Conservation (phyloP, 148 eudicot genomes). For the Silene conica region DNA sequence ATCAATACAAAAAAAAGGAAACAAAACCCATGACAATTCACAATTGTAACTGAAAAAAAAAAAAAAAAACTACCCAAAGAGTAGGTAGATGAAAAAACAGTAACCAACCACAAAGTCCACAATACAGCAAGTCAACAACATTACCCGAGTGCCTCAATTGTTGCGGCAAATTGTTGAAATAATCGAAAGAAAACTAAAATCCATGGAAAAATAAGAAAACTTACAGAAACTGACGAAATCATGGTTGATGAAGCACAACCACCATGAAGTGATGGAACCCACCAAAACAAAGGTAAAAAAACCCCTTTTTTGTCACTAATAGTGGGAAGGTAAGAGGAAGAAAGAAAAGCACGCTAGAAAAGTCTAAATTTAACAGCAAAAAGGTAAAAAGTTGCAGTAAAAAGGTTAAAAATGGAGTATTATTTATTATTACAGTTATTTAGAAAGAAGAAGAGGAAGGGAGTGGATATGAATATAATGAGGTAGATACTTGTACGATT, state of each 20-base stretch:
- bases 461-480: too few species aligned
- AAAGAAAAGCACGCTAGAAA: constrained; percentile 10
- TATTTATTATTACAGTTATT: not conserved
- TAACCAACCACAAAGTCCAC: too few species aligned
- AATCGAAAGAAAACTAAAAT: too few species aligned
- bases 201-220: not conserved
- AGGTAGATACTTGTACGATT: not conserved
- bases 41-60: not conserved
- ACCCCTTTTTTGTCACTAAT: not conserved
- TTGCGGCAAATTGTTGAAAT: too few species aligned
- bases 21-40: too few species aligned
- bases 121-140: too few species aligned
- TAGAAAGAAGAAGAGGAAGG: not conserved
- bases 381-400: constrained; percentile 4
- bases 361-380: constrained; percentile 9
- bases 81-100: not conserved
- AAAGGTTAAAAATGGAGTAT: not conserved
- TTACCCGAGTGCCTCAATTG: too few species aligned
- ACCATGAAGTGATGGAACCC: not conserved
- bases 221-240: constrained; percentile 27
- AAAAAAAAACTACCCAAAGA: not conserved
- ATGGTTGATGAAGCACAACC: constrained; percentile 14
- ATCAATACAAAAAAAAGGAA: too few species aligned
- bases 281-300: not conserved
- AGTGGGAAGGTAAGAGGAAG: not conserved